A percentile compares a stretch with the other conserved stretches of the same genome.
These are phyloP conservation scores for Apiotrichum gamsii DNA, from an alignment of 1,284 basidiomycete species.

Conservation along the genomic window DNA sequence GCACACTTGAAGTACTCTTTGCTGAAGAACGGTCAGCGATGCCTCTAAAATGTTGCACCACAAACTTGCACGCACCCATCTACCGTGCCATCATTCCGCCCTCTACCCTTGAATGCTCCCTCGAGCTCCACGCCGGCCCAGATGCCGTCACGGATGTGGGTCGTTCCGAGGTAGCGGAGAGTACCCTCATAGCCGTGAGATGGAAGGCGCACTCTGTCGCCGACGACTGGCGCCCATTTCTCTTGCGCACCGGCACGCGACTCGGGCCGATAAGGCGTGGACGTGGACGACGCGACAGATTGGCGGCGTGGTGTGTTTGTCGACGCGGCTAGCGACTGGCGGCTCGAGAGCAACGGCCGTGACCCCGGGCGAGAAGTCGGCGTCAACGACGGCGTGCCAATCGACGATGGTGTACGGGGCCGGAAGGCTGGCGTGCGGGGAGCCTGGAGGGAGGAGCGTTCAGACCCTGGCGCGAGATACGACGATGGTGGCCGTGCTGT, in stretches of 20 bases:
- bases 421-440: slow-evolving; percentile 32
- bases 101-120: slow-evolving; percentile 78
- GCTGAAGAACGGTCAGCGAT: slow-evolving; percentile 45
- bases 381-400: slow-evolving; percentile 25
- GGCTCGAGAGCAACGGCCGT: slow-evolving; percentile 22
- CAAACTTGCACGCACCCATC: slow-evolving; percentile 79
- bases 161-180: slow-evolving; percentile 70
- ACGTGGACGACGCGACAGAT: slow-evolving; percentile 33
- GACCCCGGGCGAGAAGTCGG: slow-evolving; percentile 27
- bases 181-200: slow-evolving; percentile 71
- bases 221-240: slow-evolving; percentile 49
- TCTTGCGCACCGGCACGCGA: slow-evolving; percentile 25
- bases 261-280: slow-evolving; percentile 37
- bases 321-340: slow-evolving; percentile 28
- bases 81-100: slow-evolving; percentile 91
- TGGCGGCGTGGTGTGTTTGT: slow-evolving; percentile 25
- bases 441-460: slow-evolving; percentile 7
- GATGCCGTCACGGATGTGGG: slow-evolving; percentile 73
- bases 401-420: slow-evolving; percentile 25
- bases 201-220: slow-evolving; percentile 75
- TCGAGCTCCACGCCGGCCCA: slow-evolving; percentile 90
- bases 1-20: slow-evolving; percentile 82
- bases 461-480: slow-evolving; percentile 4
- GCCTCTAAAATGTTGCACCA: too few relatives aligned
- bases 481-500: slow-evolving; percentile 5